phyloP scores from a whole-genome alignment of 2,329 filamentous ascomycete species.

The Botryotinia narcissicola region DNA sequence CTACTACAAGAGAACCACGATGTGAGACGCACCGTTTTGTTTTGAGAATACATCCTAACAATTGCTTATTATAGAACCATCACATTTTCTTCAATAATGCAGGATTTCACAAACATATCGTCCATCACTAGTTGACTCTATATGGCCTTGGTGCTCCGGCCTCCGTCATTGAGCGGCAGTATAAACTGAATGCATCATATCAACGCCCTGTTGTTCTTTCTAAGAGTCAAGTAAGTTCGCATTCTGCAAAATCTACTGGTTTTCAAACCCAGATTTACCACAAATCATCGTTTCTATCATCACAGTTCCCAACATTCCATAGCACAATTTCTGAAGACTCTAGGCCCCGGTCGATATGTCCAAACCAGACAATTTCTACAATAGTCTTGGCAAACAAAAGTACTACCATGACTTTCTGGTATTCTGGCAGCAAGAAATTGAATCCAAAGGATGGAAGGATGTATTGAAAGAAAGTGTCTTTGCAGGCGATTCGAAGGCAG shows the following conservation, averaged over 20 bases:
- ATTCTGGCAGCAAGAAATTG: slow-evolving; percentile 75
- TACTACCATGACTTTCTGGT: slow-evolving; percentile 72
- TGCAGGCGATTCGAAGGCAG: slow-evolving; percentile 58
- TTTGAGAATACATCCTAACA: not conserved
- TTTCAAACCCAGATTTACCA: not conserved
- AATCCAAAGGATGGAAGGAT: slow-evolving; percentile 57
- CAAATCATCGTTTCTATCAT: not conserved
- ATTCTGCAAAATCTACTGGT: too few relatives aligned
- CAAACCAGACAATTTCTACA: slow-evolving; percentile 53
- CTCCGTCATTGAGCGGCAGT: slow-evolving; percentile 59
- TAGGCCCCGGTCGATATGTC: slow-evolving; percentile 44
- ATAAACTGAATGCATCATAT: slow-evolving; percentile 62
- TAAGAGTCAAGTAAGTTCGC: slow-evolving; percentile 39
- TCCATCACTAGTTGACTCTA: slow-evolving; percentile 72
- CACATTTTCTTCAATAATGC: slow-evolving; percentile 77
- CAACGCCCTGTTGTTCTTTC: slow-evolving; percentile 55
- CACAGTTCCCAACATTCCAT: not conserved
- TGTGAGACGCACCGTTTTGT: slow-evolving; percentile 35
- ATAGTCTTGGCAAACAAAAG: slow-evolving; percentile 59
- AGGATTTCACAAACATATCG: slow-evolving; percentile 83
- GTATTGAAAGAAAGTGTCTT: slow-evolving; percentile 69
- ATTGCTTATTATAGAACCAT: slow-evolving; percentile 50
- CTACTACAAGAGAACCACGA: slow-evolving; percentile 75
- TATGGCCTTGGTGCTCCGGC: slow-evolving; percentile 71
- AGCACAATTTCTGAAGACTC: slow-evolving; percentile 36